Percentiles rank a stretch among this genome's conserved stretches.
phyloP scores from a whole-genome alignment of 2,329 filamentous ascomycete species.

The Epichloe uncinata region DNA sequence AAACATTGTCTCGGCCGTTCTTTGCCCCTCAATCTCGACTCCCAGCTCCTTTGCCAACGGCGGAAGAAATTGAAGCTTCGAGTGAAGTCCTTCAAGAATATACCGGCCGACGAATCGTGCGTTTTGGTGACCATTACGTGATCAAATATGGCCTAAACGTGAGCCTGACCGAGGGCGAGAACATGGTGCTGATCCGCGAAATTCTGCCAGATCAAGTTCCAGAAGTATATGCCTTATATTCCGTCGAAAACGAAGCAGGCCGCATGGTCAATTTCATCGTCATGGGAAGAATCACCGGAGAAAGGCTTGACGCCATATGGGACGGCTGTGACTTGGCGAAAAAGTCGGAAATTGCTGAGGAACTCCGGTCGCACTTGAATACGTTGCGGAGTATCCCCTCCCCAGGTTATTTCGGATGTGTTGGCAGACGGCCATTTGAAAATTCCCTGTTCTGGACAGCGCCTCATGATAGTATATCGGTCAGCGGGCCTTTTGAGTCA shows the following conservation, averaged over 20 bases:
- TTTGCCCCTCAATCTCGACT: neutral
- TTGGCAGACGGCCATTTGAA: neutral
- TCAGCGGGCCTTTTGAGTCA: neutral
- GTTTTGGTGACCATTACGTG: neutral
- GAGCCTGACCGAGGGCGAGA: neutral
- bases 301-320: too few relatives aligned
- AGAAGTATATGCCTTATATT: too few relatives aligned
- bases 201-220: too few relatives aligned
- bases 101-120: neutral
- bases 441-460: neutral
- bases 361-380: too few relatives aligned
- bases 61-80: neutral
- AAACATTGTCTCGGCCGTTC: too few relatives aligned
- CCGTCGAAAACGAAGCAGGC: too few relatives aligned
- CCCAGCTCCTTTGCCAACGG: neutral
- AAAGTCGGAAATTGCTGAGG: too few relatives aligned
- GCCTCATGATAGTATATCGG: neutral
- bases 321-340: too few relatives aligned
- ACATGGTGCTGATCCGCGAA: neutral
- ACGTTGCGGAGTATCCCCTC: too few relatives aligned
- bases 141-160: neutral
- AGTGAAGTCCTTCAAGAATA: neutral
- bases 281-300: too few relatives aligned
- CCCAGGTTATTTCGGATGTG: too few relatives aligned
- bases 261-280: too few relatives aligned